Percentiles rank a stretch among this genome's conserved stretches.
phyloP scores from a whole-genome alignment of 257 asterid species.

The Solanum infundibuliforme region DNA sequence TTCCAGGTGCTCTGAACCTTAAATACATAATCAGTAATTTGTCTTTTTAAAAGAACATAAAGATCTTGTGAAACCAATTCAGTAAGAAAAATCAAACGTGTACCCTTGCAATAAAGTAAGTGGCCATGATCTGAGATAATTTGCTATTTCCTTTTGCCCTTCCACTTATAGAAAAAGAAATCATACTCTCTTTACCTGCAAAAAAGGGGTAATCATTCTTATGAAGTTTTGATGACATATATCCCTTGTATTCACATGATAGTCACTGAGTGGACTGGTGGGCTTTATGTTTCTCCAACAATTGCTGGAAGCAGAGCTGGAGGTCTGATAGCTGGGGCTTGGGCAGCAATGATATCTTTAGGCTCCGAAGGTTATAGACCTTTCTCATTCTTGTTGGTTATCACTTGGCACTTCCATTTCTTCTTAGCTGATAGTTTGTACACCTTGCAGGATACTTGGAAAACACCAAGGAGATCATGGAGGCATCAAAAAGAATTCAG shows the following conservation, averaged over 20 bases:
- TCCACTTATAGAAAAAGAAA: background rate
- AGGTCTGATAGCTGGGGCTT: conserved; percentile 90
- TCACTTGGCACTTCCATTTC: background rate
- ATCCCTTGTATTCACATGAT: conserved; percentile 1
- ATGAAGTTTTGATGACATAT: background rate
- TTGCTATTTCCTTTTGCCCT: background rate
- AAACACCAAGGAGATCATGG: conserved; percentile 84
- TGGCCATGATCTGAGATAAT: background rate
- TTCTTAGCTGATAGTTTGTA: conserved; percentile 6
- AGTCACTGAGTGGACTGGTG: conserved; percentile 99
- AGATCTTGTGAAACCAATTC: background rate
- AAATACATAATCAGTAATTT: background rate
- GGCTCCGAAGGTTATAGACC: conserved; percentile 67
- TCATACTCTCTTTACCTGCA: background rate
- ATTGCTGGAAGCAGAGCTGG: conserved; percentile 99
- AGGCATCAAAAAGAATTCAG: conserved; percentile 80
- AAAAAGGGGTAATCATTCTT: background rate
- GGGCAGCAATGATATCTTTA: conserved; percentile 99
- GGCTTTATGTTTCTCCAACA: conserved; percentile 89
- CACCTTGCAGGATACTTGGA: conserved; percentile 63
- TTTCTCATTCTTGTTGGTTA: background rate
- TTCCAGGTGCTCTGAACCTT: background rate
- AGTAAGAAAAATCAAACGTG: background rate
- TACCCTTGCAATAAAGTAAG: background rate
- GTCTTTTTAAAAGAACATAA: background rate